Conservation (phyloP, 345 rosid species). For the Sonneratia alba region DNA sequence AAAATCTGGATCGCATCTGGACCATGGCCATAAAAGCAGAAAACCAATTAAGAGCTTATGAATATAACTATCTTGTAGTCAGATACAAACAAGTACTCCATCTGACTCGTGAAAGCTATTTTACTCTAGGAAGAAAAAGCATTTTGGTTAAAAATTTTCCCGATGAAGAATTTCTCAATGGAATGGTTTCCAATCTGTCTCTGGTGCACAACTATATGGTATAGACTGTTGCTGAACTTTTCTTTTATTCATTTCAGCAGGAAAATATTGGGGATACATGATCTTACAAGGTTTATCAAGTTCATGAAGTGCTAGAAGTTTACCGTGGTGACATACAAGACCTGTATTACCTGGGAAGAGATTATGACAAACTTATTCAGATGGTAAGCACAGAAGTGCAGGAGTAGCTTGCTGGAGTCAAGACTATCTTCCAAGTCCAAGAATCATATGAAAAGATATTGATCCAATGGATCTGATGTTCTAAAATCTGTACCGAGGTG, state of each 20-base stretch:
- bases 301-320: constrained; percentile 76
- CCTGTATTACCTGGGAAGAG: constrained; percentile 68
- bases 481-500: neutral
- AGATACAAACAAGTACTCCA: too few species aligned
- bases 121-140: too few species aligned
- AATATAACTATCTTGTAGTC: too few species aligned
- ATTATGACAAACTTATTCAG: neutral
- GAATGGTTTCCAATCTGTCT: neutral
- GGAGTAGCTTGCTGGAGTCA: too few species aligned
- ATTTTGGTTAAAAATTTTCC: too few species aligned
- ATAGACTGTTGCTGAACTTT: neutral
- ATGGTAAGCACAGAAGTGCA: neutral
- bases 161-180: too few species aligned
- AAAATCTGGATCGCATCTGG: constrained; percentile 75
- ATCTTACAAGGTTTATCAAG: constrained; percentile 87
- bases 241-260: neutral
- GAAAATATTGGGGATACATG: constrained; percentile 8
- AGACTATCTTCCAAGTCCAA: neutral
- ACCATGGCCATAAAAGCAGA: constrained; percentile 1
- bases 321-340: constrained; percentile 76
- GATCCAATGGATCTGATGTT: neutral
- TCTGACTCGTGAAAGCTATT: too few species aligned
- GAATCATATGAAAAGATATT: neutral
- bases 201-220: constrained; percentile 1
- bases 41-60: neutral